Evolutionary conservation across 2,329 filamentous ascomycete genomes (phyloP), one percentile per base, ranked within the genome.

Genomic region (Claviceps arundinis): DNA sequence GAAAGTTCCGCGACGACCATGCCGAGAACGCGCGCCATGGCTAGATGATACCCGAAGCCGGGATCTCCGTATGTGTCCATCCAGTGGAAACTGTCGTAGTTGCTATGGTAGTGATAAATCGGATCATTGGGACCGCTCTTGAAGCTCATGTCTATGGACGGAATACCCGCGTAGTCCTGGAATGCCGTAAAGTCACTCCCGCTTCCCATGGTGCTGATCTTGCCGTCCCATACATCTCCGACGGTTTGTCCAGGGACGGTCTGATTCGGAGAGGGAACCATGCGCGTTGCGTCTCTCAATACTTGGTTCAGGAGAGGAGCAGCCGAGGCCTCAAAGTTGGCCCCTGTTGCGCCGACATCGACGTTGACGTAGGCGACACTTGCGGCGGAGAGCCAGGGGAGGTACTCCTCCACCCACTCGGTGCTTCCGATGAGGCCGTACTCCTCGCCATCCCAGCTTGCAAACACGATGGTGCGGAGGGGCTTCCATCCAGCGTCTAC

Each of bases 51-150:
- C 46, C 76, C 70, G 52, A 81, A 83, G 22, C 73, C 77, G 2
- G 74, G 74, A 60, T 95, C 90, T 43, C 87, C 89, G 56, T 80
- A 93, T 24, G 76, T 78, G 51, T 82, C 76, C 87, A 95, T 94
- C 89, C 90, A 95, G 66, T 85, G 74, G 66, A 89, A 93, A 61
- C 82, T 88, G 65, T 95, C 89, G 67, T 94, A 95, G 71, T 95
- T 95, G 65, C 83, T 84, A 70, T 95, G 89, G 66, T 95, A 95
- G 61, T 88, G 85, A 63, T 89, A 88, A 3, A 87, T 74, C 0
- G 82, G 70, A 44, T 75, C 73, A 1, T 67, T 62, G 0, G 58
- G 53, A 24, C 66, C 66, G 7, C 59, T 62, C 16, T 64, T 65
- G 61, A 86, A 87, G 26, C 77, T 75, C 49, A 87, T 73, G 60